phyloP scores from a whole-genome alignment of 495 filamentous ascomycete species.

The Cetradonia linearis region DNA sequence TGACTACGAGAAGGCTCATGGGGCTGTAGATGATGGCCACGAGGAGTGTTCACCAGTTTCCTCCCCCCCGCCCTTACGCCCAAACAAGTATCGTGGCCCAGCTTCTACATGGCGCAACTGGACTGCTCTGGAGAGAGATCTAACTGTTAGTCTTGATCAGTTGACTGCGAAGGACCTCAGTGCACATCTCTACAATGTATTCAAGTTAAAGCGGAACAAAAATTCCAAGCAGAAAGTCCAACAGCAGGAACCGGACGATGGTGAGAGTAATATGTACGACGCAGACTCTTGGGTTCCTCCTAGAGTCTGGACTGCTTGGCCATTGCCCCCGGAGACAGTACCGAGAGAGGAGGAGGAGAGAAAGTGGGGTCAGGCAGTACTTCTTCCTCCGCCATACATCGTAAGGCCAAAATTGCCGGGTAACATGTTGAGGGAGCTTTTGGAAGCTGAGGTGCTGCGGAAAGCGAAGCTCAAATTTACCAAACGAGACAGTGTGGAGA shows the following conservation, averaged over 20 bases:
- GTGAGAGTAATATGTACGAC: slow-evolving; percentile 20
- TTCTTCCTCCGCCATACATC: background rate
- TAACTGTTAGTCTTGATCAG: slow-evolving; percentile 48
- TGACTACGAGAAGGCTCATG: background rate
- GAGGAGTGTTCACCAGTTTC: background rate
- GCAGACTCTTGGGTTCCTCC: slow-evolving; percentile 35
- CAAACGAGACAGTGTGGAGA: slow-evolving; percentile 29
- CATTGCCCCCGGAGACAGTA: slow-evolving; percentile 49
- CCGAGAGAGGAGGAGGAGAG: slow-evolving; percentile 11
- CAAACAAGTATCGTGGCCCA: slow-evolving; percentile 45
- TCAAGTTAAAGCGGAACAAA: slow-evolving; percentile 39
- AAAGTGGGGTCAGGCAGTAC: slow-evolving; percentile 3
- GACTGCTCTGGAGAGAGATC: slow-evolving; percentile 48
- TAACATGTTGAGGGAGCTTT: slow-evolving; percentile 51
- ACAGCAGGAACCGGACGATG: background rate
- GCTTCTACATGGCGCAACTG: slow-evolving; percentile 48
- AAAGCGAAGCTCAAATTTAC: slow-evolving; percentile 54
- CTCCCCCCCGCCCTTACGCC: slow-evolving; percentile 26
- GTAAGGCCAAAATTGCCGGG: slow-evolving; percentile 34
- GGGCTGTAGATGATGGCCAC: background rate
- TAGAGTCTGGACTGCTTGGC: slow-evolving; percentile 70
- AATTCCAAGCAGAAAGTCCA: slow-evolving; percentile 27
- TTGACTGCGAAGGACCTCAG: slow-evolving; percentile 51
- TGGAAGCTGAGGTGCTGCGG: slow-evolving; percentile 52
- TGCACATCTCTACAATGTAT: slow-evolving; percentile 67